Percentiles rank a stretch among this genome's conserved stretches.
Conservation (phyloP, 2,329 filamentous ascomycete genomes). For the Colletotrichum tamarilloi region DNA sequence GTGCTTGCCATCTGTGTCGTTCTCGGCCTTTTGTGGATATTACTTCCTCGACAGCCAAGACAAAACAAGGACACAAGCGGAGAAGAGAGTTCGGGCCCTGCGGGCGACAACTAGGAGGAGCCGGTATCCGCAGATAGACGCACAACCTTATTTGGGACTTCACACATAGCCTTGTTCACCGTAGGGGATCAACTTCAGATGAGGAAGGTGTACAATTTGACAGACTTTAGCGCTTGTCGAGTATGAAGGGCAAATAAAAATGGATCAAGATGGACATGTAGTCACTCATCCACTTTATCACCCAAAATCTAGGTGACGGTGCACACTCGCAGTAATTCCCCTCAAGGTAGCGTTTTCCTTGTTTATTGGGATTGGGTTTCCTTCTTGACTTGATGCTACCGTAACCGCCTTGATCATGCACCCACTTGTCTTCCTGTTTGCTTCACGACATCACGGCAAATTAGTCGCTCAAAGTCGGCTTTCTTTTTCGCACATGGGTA, state of each 20-base stretch:
- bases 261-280: too few species aligned
- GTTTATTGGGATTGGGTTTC: not conserved
- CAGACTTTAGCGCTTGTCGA: too few species aligned
- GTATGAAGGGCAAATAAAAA: too few species aligned
- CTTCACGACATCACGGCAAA: not conserved
- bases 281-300: not conserved
- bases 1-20: conserved; percentile 59
- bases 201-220: not conserved
- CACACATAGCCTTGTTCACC: not conserved
- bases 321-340: too few species aligned
- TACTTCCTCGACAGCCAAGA: conserved; percentile 2
- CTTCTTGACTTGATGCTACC: not conserved
- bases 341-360: not conserved
- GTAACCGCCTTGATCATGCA: too few species aligned
- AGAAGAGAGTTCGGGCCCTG: not conserved
- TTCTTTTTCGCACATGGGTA: not conserved
- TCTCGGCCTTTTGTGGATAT: conserved; percentile 57
- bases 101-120: not conserved
- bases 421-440: too few species aligned
- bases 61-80: not conserved
- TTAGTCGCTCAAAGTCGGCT: not conserved
- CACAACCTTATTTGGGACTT: not conserved
- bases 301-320: too few species aligned
- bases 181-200: not conserved
- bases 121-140: not conserved